Evolutionary conservation across 371 early-diverging fungal species (phyloP).

Genomic region (Lichtheimia hyalospora): DNA sequence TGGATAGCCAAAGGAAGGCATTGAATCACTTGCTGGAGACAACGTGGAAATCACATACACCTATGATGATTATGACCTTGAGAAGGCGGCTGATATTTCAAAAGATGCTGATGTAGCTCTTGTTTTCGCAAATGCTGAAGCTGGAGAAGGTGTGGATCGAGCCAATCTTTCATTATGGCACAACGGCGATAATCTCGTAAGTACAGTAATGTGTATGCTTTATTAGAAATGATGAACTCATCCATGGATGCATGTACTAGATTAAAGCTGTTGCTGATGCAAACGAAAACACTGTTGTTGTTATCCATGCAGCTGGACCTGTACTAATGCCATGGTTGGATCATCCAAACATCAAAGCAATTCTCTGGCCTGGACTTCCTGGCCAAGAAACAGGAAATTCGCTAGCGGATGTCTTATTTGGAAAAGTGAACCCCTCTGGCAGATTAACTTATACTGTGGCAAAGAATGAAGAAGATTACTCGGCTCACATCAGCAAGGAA

Average conservation of each 20-base stretch:
- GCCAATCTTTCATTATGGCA: constrained; percentile 56
- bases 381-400: constrained; percentile 57
- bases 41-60: constrained; percentile 12
- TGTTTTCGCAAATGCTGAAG: constrained; percentile 58
- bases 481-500: constrained; percentile 35
- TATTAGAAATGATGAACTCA: constrained; percentile 23
- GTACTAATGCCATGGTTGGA: constrained; percentile 58
- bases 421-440: constrained; percentile 55
- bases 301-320: constrained; percentile 59
- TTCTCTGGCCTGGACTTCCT: constrained; percentile 55
- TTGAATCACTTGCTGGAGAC: constrained; percentile 5
- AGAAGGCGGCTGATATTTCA: constrained; percentile 32
- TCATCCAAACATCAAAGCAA: constrained; percentile 57
- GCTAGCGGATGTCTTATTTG: constrained; percentile 54
- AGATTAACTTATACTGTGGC: constrained; percentile 54
- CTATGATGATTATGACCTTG: constrained; percentile 28
- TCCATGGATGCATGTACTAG: constrained; percentile 10
- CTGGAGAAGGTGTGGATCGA: constrained; percentile 63
- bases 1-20: constrained; percentile 4
- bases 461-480: constrained; percentile 31
- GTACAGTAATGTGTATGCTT: constrained; percentile 45
- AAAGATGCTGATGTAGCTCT: constrained; percentile 56
- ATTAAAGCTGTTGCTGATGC: constrained; percentile 55
- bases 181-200: constrained; percentile 58
- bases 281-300: constrained; percentile 58